These are phyloP conservation scores for Haplographium delicatum DNA, from an alignment of 495 filamentous ascomycete genomes.

Conservation along the genomic window DNA sequence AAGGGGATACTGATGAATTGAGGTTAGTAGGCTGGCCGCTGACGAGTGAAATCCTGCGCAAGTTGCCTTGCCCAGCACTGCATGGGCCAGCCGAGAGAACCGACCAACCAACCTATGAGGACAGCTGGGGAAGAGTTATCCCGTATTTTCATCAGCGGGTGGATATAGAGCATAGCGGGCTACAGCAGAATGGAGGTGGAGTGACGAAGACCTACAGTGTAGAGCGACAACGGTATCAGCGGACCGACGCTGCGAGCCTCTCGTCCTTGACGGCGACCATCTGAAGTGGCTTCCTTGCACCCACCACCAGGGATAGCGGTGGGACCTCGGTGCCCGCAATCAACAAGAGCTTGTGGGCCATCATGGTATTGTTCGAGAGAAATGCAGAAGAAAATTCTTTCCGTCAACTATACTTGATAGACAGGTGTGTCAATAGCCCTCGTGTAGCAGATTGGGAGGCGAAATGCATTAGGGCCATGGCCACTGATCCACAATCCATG, in stretches of 20 bases:
- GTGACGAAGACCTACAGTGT: neutral
- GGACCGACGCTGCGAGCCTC: conserved; percentile 17
- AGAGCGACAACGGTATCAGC: conserved; percentile 15
- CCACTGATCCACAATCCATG: too few relatives aligned
- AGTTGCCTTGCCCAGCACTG: conserved; percentile 3
- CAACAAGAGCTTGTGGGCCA: neutral
- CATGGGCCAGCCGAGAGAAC: conserved; percentile 14
- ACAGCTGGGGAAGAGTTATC: neutral
- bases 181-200: neutral
- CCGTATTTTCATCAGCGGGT: too few relatives aligned
- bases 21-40: conserved; percentile 11
- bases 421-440: neutral
- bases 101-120: conserved; percentile 4
- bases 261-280: neutral
- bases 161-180: too few relatives aligned
- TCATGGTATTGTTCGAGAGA: too few relatives aligned
- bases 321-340: conserved; percentile 4
- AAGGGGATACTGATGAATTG: conserved; percentile 17
- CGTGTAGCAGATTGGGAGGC: conserved; percentile 2
- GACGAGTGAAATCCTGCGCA: conserved; percentile 1
- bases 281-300: neutral
- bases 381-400: too few relatives aligned
- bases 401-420: too few relatives aligned
- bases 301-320: conserved; percentile 5
- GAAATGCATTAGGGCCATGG: too few relatives aligned